Base-by-base conservation (phyloP, 148 eudicot species). In the Camellia sinensis region DNA sequence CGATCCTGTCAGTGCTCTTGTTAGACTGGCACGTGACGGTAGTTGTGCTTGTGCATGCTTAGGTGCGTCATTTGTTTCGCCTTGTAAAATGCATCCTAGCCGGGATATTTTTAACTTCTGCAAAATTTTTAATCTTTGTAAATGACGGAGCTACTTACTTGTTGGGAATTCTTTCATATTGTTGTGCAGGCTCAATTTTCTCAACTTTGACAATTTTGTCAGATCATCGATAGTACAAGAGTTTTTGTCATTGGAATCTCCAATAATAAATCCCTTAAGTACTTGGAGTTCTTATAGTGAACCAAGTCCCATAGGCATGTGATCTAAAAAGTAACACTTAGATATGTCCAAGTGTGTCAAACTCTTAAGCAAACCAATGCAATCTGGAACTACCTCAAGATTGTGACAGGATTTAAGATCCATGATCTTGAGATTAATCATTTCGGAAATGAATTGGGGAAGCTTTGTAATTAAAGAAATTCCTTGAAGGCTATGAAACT, bases 321-420 rank as follows among this genome's bases (percentile, higher is more conserved):
- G 29, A 4, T 83, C 82, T 1, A 90, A 79, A n/a, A 88, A 74
- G 75, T 84, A 84, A 76, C 93, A 90, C 67, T 87, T 85, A 0
- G 93, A 87, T 61, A 90, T 74, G 54, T 90, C 93, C 84, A 90
- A 83, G 62, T 84, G 91, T 3, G 86, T 86, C 73, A 89, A 75
- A 57, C 71, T 83, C 76, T 78, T 79, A 21, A 89, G 89, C 15
- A 29, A 60, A 37, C 85, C 83, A n/a, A 90, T 89, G 1, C 59
- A 64, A 22, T 81, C 48, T 1, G 89, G 90, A 43, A 90, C 79
- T 18, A 3, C 67, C 77, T 85, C 88, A 13, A 90, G 85, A 74
- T 83, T 84, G 59, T 86, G 87, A 67, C 93, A 89, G 6, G 87
- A 88, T 56, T 84, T 69, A 17, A 90, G 85, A 71, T 90, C 93